These are phyloP conservation scores for Saccharomyces pastorianus DNA, from an alignment of 1,139 yeast genomes.

Conservation along the genomic window DNA sequence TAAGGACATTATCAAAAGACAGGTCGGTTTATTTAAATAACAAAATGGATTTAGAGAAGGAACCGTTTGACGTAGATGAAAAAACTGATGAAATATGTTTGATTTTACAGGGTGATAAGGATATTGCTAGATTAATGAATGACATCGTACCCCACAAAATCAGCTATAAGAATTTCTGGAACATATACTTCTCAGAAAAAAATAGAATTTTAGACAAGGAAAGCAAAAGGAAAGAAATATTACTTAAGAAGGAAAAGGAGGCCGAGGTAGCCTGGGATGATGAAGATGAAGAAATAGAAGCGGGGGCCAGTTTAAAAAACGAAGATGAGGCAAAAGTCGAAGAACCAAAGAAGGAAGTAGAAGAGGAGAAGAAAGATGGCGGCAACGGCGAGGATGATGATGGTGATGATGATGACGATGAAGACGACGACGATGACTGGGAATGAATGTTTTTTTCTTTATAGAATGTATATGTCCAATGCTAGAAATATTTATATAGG, in stretches of 20 bases:
- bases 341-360: conserved; percentile 1
- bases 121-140: conserved; percentile 52
- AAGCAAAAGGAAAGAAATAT: conserved; percentile 53
- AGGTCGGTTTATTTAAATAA: conserved; percentile 37
- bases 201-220: conserved; percentile 55
- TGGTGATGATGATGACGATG: conserved; percentile 18
- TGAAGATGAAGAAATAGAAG: conserved; percentile 19
- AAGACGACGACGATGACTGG: conserved; percentile 48
- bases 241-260: conserved; percentile 26
- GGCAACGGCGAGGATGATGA: conserved; percentile 3
- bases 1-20: conserved; percentile 44
- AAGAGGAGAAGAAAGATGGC: conserved; percentile 3
- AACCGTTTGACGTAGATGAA: conserved; percentile 39
- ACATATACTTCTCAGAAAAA: conserved; percentile 54
- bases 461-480: not conserved
- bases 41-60: conserved; percentile 30
- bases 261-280: conserved; percentile 24
- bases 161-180: conserved; percentile 64
- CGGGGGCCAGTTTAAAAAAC: no score
- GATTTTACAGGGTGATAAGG: conserved; percentile 44
- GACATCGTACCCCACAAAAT: conserved; percentile 59
- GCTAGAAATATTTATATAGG: not conserved
- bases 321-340: conserved; percentile 26
- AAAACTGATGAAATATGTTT: conserved; percentile 47
- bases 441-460: conserved; percentile 31